Evolutionary conservation across 1,139 yeast species (phyloP).

Genomic region (Lodderomyces orthopsilosis): DNA sequence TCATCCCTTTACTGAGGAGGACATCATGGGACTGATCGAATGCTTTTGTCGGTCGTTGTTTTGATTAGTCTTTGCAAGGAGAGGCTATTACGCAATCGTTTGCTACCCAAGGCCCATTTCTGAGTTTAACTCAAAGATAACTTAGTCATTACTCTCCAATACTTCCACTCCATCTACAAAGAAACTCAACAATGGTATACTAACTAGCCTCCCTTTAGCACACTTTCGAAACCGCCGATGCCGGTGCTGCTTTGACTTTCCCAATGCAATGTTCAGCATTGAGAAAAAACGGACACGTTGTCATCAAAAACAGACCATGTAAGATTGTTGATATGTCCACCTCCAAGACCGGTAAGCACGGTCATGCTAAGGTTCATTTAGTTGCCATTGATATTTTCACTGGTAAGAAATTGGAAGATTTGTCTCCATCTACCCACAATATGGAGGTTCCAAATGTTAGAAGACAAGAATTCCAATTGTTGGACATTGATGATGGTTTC

Average conservation of each 20-base stretch:
- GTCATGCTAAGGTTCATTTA: conserved; percentile 99
- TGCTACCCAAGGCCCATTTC: too few species aligned
- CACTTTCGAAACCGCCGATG: conserved; percentile 96
- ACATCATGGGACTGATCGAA: too few species aligned
- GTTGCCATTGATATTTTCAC: conserved; percentile 99
- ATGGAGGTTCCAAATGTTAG: conserved; percentile 98
- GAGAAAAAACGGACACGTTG: conserved; percentile 99
- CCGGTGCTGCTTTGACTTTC: conserved; percentile 98
- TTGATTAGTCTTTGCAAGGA: too few species aligned
- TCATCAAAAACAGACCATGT: conserved; percentile 98
- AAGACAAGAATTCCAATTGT: conserved; percentile 95
- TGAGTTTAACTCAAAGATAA: too few species aligned
- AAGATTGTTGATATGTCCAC: conserved; percentile 99
- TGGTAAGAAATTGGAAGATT: conserved; percentile 98
- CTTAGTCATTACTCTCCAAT: too few species aligned
- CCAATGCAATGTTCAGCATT: conserved; percentile 99
- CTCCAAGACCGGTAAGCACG: conserved; percentile 99
- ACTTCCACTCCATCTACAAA: too few species aligned
- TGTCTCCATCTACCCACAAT: conserved; percentile 99
- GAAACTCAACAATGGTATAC: conserved; percentile 15
- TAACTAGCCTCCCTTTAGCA: conserved; percentile 52
- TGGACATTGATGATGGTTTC: conserved; percentile 98
- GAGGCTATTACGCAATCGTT: too few species aligned
- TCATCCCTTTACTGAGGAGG: too few species aligned
- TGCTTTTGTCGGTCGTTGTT: too few species aligned